Evolutionary conservation across 2,329 filamentous ascomycete species (phyloP), one percentile per base, ranked within the genome.

Genomic region (Fonsecaea nubica): DNA sequence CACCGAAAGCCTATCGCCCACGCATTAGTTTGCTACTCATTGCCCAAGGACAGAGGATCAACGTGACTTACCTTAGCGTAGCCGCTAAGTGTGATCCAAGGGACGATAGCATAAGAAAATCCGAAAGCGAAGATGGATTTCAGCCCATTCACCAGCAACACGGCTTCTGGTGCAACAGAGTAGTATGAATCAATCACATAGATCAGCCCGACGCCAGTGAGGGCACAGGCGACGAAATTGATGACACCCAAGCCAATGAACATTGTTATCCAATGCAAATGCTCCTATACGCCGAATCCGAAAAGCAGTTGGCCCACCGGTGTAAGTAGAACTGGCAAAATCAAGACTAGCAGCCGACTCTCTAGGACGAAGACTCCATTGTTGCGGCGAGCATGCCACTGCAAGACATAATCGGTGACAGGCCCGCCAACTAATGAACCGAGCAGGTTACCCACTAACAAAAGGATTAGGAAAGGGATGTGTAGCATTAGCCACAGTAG

Each of bases 91-190:
- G 70, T 21, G 1, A 72, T 69, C 74, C 75, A 74, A 0, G 72
- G 74, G 5, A 56, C 73, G 40, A 76, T 62, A 0, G 74, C 75
- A 67, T 76, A 76, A 38, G 71, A 75, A 40, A 75, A 61, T 0
- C 70, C 74, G 63, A 75, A 76, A 2, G 74, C 66, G 6, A 74
- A 69, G 7, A 76, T 63, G 18, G 75, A 74, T 62, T 75, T 76
- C 6, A 73, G 70, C 3, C 74, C 74, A 53, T 76, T 74, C 5
- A 76, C 73, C 33, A 67, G 15, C 8, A 64, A 30, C 32, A 66
- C 10, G 13, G 53, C 64, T 30, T 66, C 64, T 7, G 36, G 8
- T 4, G 64, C 64, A 7, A 66, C 59, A 40, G 58, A 53, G 18
- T 36, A 48, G 45, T 63, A 66, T 10, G 59, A 63, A 36, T 66